Evolutionary conservation across 1,139 yeast genomes (phyloP), one percentile per base, ranked within the genome.

Genomic region (Sugiyamaella novakii): DNA sequence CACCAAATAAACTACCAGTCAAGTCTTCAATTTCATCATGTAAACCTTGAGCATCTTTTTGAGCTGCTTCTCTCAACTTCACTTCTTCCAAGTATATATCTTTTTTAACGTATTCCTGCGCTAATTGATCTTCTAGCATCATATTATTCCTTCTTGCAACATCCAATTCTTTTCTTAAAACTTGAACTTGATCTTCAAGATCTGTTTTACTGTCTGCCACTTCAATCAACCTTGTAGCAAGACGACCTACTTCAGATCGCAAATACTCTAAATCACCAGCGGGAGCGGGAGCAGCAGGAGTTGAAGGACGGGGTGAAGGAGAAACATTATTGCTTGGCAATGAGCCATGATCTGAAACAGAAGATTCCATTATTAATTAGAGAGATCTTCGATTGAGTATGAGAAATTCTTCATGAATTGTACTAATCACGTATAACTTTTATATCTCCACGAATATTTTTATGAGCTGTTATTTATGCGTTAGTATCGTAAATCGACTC

Each of bases 11-110:
- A 10, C 83, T 77, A 7, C 82, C 83, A 1, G 85, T 79, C 58
- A 84, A 70, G 50, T 84, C 88, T 62, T 83, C 88, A 44, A 83
- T 82, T 61, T 84, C 91, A n/a, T 72, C 78, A 53, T 80, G 76
- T 37, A 84, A 68, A 54, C 71, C 70, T 48, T 71, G 68, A 47
- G 77, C 75, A 58, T 80, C 80, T 14, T 70, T 65, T 58, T 81
- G 84, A 1, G 84, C 81, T 5, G 64, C 71, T 15, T 62, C 63
- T 43, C 66, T 58, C 22, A 56, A 47, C 22, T 52, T 54, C 35
- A 52, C 55, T 43, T 61, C 67, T 18, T 43, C 33, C 17, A 59
- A 60, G 14, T 54, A 56, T n/a, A 46, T 54, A 19, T 56, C 43
- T 43, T 56, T 56, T 19, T 57, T 57, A n/a, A 65, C 60, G 12